Percentiles rank a stretch among this genome's conserved stretches.
phyloP scores from a whole-genome alignment of 306 rosid species.

The Oemleria cerasiformis region DNA sequence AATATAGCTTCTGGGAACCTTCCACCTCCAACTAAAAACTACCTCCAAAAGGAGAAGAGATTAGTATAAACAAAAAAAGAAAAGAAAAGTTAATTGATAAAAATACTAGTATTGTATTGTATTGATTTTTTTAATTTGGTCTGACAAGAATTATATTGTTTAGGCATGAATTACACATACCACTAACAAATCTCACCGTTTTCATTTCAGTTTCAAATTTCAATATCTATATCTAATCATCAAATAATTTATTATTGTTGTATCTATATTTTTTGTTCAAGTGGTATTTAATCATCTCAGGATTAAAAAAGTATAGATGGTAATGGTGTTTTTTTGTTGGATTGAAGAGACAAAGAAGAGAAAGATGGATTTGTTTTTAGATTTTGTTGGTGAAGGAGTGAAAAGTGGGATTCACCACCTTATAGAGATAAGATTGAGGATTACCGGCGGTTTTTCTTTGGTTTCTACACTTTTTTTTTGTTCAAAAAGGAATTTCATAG shows the following conservation, averaged over 20 bases:
- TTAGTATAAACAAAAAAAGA: not conserved
- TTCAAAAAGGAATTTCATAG: too few species aligned
- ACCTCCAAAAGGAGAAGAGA: not conserved
- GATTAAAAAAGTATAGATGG: not conserved
- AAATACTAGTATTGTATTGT: not conserved
- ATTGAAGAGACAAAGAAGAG: not conserved
- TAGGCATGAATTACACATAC: not conserved
- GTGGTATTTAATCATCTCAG: not conserved
- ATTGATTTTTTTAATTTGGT: not conserved
- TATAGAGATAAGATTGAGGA: not conserved
- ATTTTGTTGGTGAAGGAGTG: slow-evolving; percentile 12
- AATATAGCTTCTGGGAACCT: slow-evolving; percentile 29
- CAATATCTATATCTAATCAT: not conserved
- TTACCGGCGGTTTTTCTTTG: not conserved
- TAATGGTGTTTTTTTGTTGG: not conserved
- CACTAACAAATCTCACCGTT: not conserved
- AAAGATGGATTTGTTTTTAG: not conserved
- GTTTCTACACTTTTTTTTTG: not conserved
- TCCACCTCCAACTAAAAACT: slow-evolving; percentile 12
- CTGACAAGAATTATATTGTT: not conserved
- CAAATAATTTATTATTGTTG: not conserved
- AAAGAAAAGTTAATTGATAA: too few species aligned
- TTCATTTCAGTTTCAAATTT: not conserved
- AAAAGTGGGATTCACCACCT: not conserved
- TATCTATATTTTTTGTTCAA: not conserved